phyloP scores from a whole-genome alignment of 306 rosid species.

The Trifolium pratense region DNA sequence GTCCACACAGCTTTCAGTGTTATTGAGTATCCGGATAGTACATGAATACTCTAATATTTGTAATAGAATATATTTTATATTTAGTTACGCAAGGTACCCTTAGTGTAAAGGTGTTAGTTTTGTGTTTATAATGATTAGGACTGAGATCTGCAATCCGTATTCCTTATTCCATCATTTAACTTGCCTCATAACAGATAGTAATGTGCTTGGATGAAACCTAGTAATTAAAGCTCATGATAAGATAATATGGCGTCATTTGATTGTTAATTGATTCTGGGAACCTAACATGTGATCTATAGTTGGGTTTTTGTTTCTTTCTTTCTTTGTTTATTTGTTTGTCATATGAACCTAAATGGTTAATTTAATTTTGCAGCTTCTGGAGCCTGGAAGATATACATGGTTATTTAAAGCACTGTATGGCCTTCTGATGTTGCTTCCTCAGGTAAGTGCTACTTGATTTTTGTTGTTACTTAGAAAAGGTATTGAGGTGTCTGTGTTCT shows the following conservation, averaged over 20 bases:
- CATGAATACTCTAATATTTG: slow-evolving; percentile 4
- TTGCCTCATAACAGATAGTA: not conserved
- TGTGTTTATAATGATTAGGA: slow-evolving; percentile 12
- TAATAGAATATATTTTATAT: slow-evolving; percentile 15
- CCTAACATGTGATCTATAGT: slow-evolving; percentile 3
- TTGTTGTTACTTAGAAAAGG: not conserved
- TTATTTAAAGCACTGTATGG: slow-evolving; percentile 90
- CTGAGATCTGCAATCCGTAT: not conserved
- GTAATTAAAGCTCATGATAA: not conserved
- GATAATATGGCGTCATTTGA: not conserved
- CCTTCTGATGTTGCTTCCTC: slow-evolving; percentile 97
- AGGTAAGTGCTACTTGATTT: slow-evolving; percentile 57
- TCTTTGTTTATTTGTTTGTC: not conserved
- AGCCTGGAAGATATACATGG: slow-evolving; percentile 88
- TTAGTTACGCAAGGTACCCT: not conserved
- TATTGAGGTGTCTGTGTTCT: no score
- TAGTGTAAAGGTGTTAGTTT: slow-evolving; percentile 19
- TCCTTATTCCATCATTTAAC: slow-evolving; percentile 16
- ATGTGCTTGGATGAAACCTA: slow-evolving; percentile 2
- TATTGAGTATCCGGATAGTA: not conserved
- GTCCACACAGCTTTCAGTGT: slow-evolving; percentile 26
- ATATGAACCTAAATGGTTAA: slow-evolving; percentile 31
- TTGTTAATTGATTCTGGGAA: not conserved
- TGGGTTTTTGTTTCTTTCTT: not conserved
- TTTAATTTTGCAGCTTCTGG: slow-evolving; percentile 87